Evolutionary conservation across 2,329 filamentous ascomycete genomes (phyloP).

Genomic region (Colletotrichum destructivum): DNA sequence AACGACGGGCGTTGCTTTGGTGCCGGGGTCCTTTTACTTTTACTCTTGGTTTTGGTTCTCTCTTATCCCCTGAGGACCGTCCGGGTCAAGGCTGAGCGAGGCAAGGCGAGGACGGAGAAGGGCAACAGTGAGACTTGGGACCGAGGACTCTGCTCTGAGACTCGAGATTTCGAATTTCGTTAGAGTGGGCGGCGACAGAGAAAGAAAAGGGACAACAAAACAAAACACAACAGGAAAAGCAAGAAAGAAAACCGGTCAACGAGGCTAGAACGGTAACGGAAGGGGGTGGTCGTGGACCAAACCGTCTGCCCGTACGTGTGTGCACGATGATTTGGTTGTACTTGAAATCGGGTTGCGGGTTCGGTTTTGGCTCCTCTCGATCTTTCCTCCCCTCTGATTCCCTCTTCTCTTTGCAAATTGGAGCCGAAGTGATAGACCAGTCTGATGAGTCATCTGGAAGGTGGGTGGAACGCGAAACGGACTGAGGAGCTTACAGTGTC

Average conservation of each 20-base stretch:
- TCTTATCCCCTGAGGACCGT: neutral
- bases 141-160: neutral
- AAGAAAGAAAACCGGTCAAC: neutral
- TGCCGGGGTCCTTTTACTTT: neutral
- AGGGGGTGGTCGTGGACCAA: neutral
- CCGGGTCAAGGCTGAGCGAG: neutral
- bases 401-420: neutral
- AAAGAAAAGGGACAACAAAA: too few species aligned
- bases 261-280: slow-evolving; percentile 13
- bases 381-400: neutral
- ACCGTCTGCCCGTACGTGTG: neutral
- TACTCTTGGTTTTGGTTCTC: neutral
- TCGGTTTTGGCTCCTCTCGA: neutral
- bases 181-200: neutral
- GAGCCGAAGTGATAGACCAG: neutral
- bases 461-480: neutral
- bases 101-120: slow-evolving; percentile 2
- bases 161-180: slow-evolving; percentile 2
- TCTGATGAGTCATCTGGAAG: neutral
- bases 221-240: neutral
- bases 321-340: neutral
- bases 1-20: slow-evolving; percentile 9
- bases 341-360: neutral
- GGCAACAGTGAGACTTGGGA: slow-evolving; percentile 5
- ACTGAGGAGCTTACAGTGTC: too few species aligned